Evolutionary conservation across 805 yeast species (phyloP), one percentile per base, ranked within the genome.

Genomic region (Candida quercuum): DNA sequence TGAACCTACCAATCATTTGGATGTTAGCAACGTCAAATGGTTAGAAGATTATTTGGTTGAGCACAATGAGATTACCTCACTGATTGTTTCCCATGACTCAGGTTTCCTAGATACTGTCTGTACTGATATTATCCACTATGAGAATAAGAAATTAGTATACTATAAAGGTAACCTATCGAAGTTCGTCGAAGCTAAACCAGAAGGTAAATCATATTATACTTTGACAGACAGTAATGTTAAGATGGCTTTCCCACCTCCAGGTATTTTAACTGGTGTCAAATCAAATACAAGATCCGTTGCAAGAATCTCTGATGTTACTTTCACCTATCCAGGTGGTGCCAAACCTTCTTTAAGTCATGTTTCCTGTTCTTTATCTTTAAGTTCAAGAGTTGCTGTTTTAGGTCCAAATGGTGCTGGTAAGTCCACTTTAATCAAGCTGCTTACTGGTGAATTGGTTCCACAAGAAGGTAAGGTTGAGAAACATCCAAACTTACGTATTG

Each of bases 321-420:
- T 87, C 64, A 55, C 85, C 28, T 91, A 93, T 59, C 97, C 98
- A 20, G 95, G 96, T 40, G 86, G 88, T 20, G 63, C 76, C 15
- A 85, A 86, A 59, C 95, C 96, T 24, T 86, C 95, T 3, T 69
- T 91, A 52, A 57, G 62, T 22, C 57, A 85, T 56, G 93, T 88
- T 27, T 82, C 95, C 2, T 86, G 95, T 64, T 84, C 96, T n/a
- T 72, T 93, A 42, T 85, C 96, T 3, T 70, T 91, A 48, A 86
- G 96, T n/a, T 91, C 98, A 24, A 81, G 99, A 67, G 96, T 91
- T 46, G 98, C 98, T 32, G 80, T 93, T 54, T 67, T 93, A 40
- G 99, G 99, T 39, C 97, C 98, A 45, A 91, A 91, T 61, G 99
- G 99, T 73, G 99, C 99, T 37, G 99, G 99, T 69, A 91, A 91